Base-by-base conservation (phyloP, 106 monocot species). In the Vanilla planifolia region DNA sequence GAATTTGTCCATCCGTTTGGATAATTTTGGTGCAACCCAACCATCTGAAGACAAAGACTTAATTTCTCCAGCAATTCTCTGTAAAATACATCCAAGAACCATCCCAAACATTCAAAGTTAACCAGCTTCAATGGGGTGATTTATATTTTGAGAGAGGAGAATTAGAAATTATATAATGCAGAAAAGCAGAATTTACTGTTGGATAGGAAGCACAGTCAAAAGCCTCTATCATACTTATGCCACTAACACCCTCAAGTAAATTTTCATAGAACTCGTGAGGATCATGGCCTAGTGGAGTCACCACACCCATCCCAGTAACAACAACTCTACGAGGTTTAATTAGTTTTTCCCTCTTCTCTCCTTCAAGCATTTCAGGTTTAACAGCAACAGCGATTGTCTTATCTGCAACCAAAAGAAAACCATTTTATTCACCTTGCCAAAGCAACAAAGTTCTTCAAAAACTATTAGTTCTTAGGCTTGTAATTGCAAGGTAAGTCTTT, bases 291-390 rank as follows among this genome's bases (percentile, higher is more conserved):
- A 93, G 47, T 23, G 93, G 82, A 60, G 81, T 77, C 36, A 89
- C 93, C 9, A 93, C 88, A 27, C 93, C 93, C 88, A 93, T 82
- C 40, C 93, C 88, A 25, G 93, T 93, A n/a, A 93, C 88, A 22
- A 85, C 93, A 48, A 93, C 93, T 43, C 85, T 75, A 58, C 93
- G 75, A 23, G 81, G 70, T 63, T 82, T 79, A 2, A 47, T 74
- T 4, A 62, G 59, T 59, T 42, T 57, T 67, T 55, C 88, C 44
- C 68, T 82, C 63, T 66, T 89, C 43, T 79, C 82, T 29, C 41
- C 30, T 56, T 50, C 35, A 65, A 66, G 68, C 63, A 77, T 79
- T 51, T 68, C 63, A 51, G 85, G 84, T 58, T 80, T 63, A 34
- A 80, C 65, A 28, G 84, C 83, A 59, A 88, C 74, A 1, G 88